phyloP scores from a whole-genome alignment of 2,329 filamentous ascomycete genomes.

The Epichloe baconii region DNA sequence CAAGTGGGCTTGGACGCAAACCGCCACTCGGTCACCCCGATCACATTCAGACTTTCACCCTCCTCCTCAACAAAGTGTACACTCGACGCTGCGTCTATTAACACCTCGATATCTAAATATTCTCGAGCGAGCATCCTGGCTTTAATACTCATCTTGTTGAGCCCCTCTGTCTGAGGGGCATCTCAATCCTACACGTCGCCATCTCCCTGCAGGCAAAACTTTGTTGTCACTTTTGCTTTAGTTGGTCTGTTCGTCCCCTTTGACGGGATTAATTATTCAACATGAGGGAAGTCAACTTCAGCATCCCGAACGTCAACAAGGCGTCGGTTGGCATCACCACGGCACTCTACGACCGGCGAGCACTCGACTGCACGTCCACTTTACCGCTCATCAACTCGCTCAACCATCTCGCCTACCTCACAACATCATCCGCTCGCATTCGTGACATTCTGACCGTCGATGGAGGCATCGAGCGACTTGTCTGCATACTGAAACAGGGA shows the following conservation, averaged over 20 bases:
- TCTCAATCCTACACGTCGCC: neutral
- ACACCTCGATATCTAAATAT: neutral
- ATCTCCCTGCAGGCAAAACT: neutral
- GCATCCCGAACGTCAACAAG: constrained; percentile 98
- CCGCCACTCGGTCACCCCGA: constrained; percentile 7
- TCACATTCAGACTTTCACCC: neutral
- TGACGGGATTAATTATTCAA: constrained; percentile 26
- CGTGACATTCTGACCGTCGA: constrained; percentile 96
- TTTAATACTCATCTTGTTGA: neutral
- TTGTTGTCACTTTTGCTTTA: neutral
- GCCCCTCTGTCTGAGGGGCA: constrained; percentile 8
- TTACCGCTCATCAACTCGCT: constrained; percentile 96
- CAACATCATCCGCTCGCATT: constrained; percentile 92
- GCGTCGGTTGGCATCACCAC: constrained; percentile 97
- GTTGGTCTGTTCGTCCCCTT: neutral
- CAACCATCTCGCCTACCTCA: constrained; percentile 96
- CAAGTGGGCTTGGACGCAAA: constrained; percentile 4
- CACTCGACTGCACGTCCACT: constrained; percentile 95
- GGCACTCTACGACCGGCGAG: constrained; percentile 91
- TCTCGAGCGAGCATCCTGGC: constrained; percentile 2
- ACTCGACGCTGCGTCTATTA: neutral
- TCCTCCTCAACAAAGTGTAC: neutral
- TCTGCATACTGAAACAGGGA: constrained; percentile 96
- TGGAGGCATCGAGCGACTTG: constrained; percentile 90
- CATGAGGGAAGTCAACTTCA: constrained; percentile 99